These are phyloP conservation scores for Crepidotus variabilis DNA, from an alignment of 768 basidiomycete genomes.

Conservation along the genomic window DNA sequence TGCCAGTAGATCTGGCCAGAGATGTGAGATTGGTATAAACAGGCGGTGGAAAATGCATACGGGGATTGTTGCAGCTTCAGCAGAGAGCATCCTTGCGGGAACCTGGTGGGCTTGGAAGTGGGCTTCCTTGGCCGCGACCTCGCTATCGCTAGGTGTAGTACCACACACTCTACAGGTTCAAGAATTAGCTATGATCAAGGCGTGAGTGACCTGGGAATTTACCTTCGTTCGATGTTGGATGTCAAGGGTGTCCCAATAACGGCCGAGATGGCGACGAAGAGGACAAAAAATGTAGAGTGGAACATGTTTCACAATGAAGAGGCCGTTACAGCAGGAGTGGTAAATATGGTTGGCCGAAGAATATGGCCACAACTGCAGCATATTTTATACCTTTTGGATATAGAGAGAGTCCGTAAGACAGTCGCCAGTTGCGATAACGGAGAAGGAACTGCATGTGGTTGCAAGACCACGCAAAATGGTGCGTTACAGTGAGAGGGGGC, in stretches of 20 bases:
- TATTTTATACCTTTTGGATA: too few relatives aligned
- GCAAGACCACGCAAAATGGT: too few relatives aligned
- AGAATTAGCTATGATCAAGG: too few relatives aligned
- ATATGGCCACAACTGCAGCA: too few relatives aligned
- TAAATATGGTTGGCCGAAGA: too few relatives aligned
- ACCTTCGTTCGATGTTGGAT: not conserved
- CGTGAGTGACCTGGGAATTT: too few relatives aligned
- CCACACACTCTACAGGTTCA: constrained; percentile 32
- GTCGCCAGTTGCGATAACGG: too few relatives aligned
- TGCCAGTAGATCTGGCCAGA: constrained; percentile 34
- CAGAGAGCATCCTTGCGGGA: constrained; percentile 15
- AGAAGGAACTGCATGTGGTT: too few relatives aligned
- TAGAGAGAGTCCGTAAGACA: too few relatives aligned
- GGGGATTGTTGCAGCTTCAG: constrained; percentile 14
- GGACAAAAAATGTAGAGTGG: not conserved
- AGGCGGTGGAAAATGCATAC: constrained; percentile 9
- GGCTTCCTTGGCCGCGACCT: constrained; percentile 32
- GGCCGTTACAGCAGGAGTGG: too few relatives aligned
- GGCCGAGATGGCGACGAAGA: not conserved
- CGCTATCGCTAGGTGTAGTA: constrained; percentile 29
- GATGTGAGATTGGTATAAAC: not conserved
- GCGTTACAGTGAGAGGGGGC: too few relatives aligned
- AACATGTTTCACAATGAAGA: not conserved
- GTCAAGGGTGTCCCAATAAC: not conserved
- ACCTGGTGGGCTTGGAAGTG: constrained; percentile 40